phyloP scores from a whole-genome alignment of 352 stramenopile genomes.

The Aphanomyces astaci region DNA sequence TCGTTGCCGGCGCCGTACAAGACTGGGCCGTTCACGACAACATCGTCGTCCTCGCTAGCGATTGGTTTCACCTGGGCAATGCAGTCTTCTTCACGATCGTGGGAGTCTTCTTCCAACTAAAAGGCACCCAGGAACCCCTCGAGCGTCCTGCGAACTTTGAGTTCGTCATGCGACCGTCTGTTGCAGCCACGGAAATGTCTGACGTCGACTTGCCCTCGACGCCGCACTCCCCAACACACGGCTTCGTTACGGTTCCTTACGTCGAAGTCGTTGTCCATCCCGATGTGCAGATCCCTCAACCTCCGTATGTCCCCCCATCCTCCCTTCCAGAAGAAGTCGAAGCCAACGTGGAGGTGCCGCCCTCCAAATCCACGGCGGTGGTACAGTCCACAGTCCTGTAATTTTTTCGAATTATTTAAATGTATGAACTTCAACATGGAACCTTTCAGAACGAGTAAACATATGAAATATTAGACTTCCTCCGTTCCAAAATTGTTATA shows the following conservation, averaged over 20 bases:
- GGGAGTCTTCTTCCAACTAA: conserved; percentile 12
- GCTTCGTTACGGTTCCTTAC: conserved; percentile 9
- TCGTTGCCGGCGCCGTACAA: not conserved
- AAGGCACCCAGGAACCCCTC: not conserved
- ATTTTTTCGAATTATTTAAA: not conserved
- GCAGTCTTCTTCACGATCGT: not conserved
- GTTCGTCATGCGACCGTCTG: not conserved
- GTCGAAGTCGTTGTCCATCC: conserved; percentile 4
- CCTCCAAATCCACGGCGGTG: not conserved
- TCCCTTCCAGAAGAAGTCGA: not conserved
- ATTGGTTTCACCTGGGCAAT: not conserved
- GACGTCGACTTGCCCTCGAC: not conserved
- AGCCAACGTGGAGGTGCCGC: not conserved
- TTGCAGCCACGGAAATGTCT: conserved; percentile 8
- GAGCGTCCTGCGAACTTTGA: not conserved
- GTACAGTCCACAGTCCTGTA: not conserved
- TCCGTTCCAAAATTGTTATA: too few species aligned
- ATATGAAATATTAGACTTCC: too few species aligned
- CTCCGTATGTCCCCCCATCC: not conserved
- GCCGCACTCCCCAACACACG: not conserved
- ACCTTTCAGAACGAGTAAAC: too few species aligned
- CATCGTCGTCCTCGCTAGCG: not conserved
- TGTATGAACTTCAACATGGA: not conserved
- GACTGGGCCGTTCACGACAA: not conserved
- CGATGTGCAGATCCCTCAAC: not conserved